Conservation (phyloP, 768 basidiomycete species). For the Leucogyrophana mollusca region DNA sequence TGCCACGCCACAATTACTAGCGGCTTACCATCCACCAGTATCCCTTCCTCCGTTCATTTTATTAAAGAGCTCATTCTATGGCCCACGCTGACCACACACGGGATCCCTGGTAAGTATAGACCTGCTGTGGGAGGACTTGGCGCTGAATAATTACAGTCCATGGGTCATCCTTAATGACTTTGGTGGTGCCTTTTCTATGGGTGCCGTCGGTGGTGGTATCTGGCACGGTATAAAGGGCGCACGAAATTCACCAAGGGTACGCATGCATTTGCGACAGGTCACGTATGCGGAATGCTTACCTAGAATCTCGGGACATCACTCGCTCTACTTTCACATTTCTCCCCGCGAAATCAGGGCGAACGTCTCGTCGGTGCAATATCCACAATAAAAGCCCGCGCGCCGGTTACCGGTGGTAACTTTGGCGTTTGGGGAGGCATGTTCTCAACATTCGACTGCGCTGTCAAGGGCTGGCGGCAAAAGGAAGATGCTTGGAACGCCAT, state of each 20-base stretch:
- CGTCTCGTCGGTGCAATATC: slow-evolving; percentile 91
- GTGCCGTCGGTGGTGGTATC: slow-evolving; percentile 94
- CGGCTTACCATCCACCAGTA: slow-evolving; percentile 4
- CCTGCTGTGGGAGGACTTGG: not conserved
- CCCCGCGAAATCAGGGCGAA: slow-evolving; percentile 64
- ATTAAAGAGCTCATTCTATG: slow-evolving; percentile 44
- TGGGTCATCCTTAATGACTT: slow-evolving; percentile 99
- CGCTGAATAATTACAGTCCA: slow-evolving; percentile 54
- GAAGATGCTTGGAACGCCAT: slow-evolving; percentile 99
- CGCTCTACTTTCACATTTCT: not conserved
- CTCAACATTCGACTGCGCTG: slow-evolving; percentile 96
- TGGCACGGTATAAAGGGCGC: slow-evolving; percentile 99
- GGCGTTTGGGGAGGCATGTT: slow-evolving; percentile 98
- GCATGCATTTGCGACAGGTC: slow-evolving; percentile 28
- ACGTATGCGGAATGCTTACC: too few relatives aligned
- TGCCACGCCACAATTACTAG: not conserved
- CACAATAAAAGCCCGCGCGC: slow-evolving; percentile 96
- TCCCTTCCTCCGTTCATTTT: slow-evolving; percentile 7
- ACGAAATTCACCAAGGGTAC: slow-evolving; percentile 89
- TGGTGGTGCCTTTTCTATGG: slow-evolving; percentile 97
- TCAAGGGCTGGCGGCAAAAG: slow-evolving; percentile 95
- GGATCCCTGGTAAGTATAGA: slow-evolving; percentile 77
- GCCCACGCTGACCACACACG: slow-evolving; percentile 90
- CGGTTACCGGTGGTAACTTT: slow-evolving; percentile 97
- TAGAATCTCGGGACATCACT: too few relatives aligned